A percentile compares a stretch with the other conserved stretches of the same genome.
Conservation (phyloP, 1,284 basidiomycete species). For the Phenoliferia sp. region DNA sequence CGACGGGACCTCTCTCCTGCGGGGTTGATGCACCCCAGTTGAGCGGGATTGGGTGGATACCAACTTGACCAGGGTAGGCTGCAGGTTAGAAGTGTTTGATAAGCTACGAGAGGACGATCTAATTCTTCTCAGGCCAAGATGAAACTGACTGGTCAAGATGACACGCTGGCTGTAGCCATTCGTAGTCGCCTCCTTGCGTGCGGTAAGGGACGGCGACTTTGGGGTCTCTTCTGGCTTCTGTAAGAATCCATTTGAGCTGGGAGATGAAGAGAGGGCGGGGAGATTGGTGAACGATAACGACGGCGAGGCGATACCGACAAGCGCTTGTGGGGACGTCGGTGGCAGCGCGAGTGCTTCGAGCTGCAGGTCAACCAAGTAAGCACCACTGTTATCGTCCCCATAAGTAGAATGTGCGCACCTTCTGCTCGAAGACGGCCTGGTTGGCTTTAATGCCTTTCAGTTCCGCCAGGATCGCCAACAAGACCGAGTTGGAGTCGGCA, state of each 20-base stretch:
- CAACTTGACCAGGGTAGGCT: conserved; percentile 69
- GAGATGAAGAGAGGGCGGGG: conserved; percentile 4
- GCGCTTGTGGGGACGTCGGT: conserved; percentile 10
- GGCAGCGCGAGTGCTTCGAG: conserved; percentile 23
- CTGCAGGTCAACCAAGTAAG: conserved; percentile 6
- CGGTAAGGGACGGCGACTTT: conserved; percentile 22
- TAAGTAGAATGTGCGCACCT: conserved; percentile 14
- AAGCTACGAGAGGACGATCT: neutral
- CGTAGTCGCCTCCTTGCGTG: conserved; percentile 33
- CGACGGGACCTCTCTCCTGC: conserved; percentile 70
- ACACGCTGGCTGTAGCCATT: conserved; percentile 70
- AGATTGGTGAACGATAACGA: neutral
- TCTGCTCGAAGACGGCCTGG: conserved; percentile 30
- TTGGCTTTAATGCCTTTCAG: conserved; percentile 31
- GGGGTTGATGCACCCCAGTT: conserved; percentile 73
- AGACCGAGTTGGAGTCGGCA: conserved; percentile 7
- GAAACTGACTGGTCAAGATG: conserved; percentile 62
- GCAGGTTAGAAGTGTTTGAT: conserved; percentile 1
- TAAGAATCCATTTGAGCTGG: conserved; percentile 14
- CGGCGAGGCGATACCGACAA: conserved; percentile 4
- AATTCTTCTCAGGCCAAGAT: neutral
- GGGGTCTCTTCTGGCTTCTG: conserved; percentile 13
- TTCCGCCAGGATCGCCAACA: conserved; percentile 34
- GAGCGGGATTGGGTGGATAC: conserved; percentile 70
- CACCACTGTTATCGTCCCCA: neutral